Evolutionary conservation across 306 rosid genomes (phyloP), one percentile per base, ranked within the genome.

Genomic region (Crataegus laevigata): DNA sequence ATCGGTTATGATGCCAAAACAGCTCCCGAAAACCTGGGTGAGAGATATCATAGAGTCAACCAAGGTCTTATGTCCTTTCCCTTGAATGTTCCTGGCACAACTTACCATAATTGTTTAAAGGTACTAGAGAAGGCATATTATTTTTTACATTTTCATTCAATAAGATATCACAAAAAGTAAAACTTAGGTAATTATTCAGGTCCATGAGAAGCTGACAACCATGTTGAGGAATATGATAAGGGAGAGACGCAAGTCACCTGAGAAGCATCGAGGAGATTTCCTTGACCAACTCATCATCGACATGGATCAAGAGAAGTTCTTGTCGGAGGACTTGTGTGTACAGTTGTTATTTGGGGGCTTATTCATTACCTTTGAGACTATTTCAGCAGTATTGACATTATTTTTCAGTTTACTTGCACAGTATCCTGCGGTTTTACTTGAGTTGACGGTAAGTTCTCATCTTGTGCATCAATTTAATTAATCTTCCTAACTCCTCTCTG

Each of bases 1-100:
- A 55, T 82, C 25, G 75, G 87, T 26, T 80, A 79, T 22, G 77
- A 85, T 64, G 74, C 79, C 2, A 83, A 80, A 43, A 85, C 70
- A 24, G 74, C 82, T 2, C 25, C 47, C 1, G 78, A 62, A 22
- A 63, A 63, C n/a, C 50, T 84, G 54, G 75, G 87, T 4, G 76
- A 84, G 51, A 51, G 66, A 25, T 84, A 79, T 21, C 54, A 72
- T 15, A 74, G 66, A 54, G 52, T 85, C 55, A 51, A 74, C 22
- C 57, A 82, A 2, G 85, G 87, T 29, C 69, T 80, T 13, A 70
- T 85, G 84, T 45, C 86, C 12, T 70, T 85, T 54, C 89, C 89
- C 29, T 51, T 85, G 78, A 79, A 82, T 50, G 29, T 85, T 42
- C 88, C 88, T 0, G 82, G 86, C 3, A 85, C 86, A 8, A 71